Base-by-base conservation (phyloP, 2,329 filamentous ascomycete genomes). In the Fusarium temperatum region DNA sequence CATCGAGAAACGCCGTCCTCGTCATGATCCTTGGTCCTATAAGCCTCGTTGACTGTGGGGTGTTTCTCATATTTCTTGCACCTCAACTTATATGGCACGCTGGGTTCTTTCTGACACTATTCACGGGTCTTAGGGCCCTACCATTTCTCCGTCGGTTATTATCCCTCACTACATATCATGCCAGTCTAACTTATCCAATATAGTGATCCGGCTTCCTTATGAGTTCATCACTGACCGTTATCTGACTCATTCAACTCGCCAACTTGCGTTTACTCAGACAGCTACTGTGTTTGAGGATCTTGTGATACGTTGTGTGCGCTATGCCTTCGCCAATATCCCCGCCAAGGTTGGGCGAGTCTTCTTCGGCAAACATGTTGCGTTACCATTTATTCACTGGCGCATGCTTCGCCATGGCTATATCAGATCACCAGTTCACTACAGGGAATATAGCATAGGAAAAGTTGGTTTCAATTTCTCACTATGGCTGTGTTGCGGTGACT, bases 201-300 rank as follows among this genome's bases (percentile, higher is more conserved):
- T 47, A 81, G 80, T 81, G 11, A 51, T 81, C 38, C 66, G 59
- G 30, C 74, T 82, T 32, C 80, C 80, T n/a, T 68, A 76, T 55
- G 70, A 79, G 32, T 78, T 82, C 54, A 26, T 81, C 54, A 70
- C 69, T n/a, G 79, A 81, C 42, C 81, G 81, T 24, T 81, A 80
- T 70, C 73, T 80, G 51, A 78, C 76, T 48, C 67, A 75, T n/a
- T 68, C 69, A 38, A 69, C 56, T 56, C 66, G 66, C 30, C 76
- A 86, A 70, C 85, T 89, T 11, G 87, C 89, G 4, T 95, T 95
- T 75, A 88, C 92, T n/a, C 90, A 88, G 74, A 87, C 87, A 61
- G 90, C 93, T n/a, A 90, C 91, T 7, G 83, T 89, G 3, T 96
- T 95, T 78, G 93, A 96, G 80, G 93, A 95, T 78, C 81, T 94